Conservation (phyloP, 106 monocot species). For the Apostasia shenzhenica region DNA sequence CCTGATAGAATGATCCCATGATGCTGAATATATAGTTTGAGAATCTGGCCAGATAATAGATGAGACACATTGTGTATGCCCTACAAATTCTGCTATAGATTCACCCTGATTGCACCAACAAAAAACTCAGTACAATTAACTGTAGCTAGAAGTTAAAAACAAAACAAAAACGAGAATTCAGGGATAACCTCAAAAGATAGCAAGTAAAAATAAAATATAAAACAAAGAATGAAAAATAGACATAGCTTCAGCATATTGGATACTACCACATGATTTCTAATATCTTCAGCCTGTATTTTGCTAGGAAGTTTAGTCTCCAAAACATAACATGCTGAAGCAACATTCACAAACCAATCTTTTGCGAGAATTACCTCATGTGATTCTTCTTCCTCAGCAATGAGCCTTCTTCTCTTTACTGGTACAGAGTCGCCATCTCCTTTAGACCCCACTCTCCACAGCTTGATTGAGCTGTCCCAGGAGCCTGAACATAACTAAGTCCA, state of each 20-base stretch:
- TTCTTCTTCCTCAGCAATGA: conserved; percentile 41
- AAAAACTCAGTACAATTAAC: background rate
- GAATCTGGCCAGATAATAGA: conserved; percentile 52
- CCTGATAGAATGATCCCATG: conserved; percentile 72
- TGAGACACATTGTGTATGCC: conserved; percentile 69
- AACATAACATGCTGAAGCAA: too few species aligned
- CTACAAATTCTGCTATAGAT: conserved; percentile 39
- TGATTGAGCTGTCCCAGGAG: conserved; percentile 87
- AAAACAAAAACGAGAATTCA: background rate
- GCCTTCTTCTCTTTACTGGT: conserved; percentile 79
- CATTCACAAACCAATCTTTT: too few species aligned
- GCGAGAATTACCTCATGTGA: conserved; percentile 63
- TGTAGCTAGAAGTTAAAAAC: background rate
- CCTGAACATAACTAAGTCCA: conserved; percentile 81
- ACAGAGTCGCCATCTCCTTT: conserved; percentile 47
- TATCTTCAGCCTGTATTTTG: too few species aligned
- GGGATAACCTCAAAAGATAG: background rate
- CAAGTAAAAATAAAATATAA: background rate
- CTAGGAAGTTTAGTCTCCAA: too few species aligned
- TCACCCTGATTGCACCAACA: conserved; percentile 20
- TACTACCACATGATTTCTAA: too few species aligned
- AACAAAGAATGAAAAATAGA: background rate
- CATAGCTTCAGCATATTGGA: too few species aligned
- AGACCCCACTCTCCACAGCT: conserved; percentile 57
- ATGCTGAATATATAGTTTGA: conserved; percentile 57